Conservation (phyloP, 2,329 filamentous ascomycete genomes). For the Xylariaceae sp. region DNA sequence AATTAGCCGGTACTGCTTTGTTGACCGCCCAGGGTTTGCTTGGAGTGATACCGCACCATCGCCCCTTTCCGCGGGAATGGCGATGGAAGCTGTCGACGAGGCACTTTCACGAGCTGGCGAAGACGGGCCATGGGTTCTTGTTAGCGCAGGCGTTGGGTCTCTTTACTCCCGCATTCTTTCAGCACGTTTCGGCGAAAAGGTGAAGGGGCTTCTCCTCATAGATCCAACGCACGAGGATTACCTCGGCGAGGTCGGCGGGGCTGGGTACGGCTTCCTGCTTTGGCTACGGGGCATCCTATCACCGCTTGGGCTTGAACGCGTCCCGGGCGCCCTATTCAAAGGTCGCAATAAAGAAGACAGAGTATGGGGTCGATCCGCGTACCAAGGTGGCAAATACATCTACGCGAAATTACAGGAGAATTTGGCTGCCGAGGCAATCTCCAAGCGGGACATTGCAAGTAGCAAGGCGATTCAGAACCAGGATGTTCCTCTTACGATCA, state of each 20-base stretch:
- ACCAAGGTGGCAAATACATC: conserved; percentile 78
- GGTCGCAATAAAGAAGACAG: conserved; percentile 80
- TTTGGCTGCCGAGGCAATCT: conserved; percentile 79
- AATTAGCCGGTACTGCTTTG: conserved; percentile 89
- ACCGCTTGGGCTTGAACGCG: conserved; percentile 78
- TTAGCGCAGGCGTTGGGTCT: conserved; percentile 81
- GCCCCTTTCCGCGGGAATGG: conserved; percentile 88
- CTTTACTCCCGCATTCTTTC: conserved; percentile 91
- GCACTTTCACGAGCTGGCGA: conserved; percentile 78
- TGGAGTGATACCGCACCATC: conserved; percentile 91
- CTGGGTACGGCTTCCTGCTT: conserved; percentile 74
- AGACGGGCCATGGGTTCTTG: conserved; percentile 82
- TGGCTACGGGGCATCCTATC: conserved; percentile 86
- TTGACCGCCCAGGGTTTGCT: conserved; percentile 84
- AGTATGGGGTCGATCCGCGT: conserved; percentile 75
- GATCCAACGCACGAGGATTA: conserved; percentile 89
- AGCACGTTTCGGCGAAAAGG: conserved; percentile 70
- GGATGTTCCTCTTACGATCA: conserved; percentile 73
- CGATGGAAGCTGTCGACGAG: conserved; percentile 84
- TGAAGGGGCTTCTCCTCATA: conserved; percentile 79
- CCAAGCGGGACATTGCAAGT: conserved; percentile 75
- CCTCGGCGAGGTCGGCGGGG: conserved; percentile 62
- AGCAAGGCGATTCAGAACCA: conserved; percentile 75
- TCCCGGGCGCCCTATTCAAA: conserved; percentile 77
- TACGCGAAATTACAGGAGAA: conserved; percentile 93